Conservation (phyloP, 129 eudicot genomes). For the Flaveria brownii region DNA sequence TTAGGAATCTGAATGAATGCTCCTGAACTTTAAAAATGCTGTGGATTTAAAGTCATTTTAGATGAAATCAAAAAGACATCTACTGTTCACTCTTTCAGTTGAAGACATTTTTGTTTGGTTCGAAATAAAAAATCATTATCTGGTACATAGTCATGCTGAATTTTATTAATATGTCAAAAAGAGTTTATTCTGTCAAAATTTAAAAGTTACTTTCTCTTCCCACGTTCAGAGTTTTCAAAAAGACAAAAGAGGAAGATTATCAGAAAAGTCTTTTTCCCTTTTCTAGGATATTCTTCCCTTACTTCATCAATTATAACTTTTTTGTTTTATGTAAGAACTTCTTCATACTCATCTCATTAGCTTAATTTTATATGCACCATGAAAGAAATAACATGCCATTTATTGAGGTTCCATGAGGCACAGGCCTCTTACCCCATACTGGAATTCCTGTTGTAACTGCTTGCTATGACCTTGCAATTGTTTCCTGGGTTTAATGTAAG, state of each 20-base stretch:
- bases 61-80: background rate
- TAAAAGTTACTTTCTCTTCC: background rate
- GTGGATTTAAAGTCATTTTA: background rate
- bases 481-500: too few relatives aligned
- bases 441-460: background rate
- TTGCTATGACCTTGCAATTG: background rate
- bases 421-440: background rate
- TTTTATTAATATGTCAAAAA: background rate
- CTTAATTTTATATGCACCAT: background rate
- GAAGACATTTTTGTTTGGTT: background rate
- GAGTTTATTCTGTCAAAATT: background rate
- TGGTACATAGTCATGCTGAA: background rate
- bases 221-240: background rate
- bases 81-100: too few relatives aligned
- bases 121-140: background rate
- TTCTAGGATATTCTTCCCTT: background rate
- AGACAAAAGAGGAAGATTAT: background rate
- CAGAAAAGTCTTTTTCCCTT: background rate
- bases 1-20: background rate
- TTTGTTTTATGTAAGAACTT: too few relatives aligned
- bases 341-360: background rate
- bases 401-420: background rate
- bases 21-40: background rate
- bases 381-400: background rate
- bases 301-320: background rate